A percentile compares a stretch with the other conserved stretches of the same genome.
Conservation (phyloP, 164 flowering plant genomes). For the Platanus orientalis region DNA sequence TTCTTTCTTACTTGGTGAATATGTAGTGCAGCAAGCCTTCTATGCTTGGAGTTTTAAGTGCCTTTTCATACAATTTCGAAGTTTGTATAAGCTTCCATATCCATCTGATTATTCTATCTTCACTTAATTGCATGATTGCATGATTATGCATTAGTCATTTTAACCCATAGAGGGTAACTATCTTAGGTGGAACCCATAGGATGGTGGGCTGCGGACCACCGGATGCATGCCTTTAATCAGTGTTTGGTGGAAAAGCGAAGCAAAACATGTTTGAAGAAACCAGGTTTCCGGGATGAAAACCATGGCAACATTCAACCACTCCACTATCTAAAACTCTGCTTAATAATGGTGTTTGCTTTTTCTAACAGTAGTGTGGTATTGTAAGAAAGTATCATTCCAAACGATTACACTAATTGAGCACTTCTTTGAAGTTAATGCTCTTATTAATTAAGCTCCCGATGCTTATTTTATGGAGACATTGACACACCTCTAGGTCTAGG, state of each 20-base stretch:
- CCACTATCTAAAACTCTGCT: neutral
- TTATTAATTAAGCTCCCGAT: neutral
- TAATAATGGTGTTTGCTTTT: neutral
- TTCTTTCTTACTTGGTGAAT: slow-evolving; percentile 7
- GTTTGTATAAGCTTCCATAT: too few relatives aligned
- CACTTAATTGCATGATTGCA: too few relatives aligned
- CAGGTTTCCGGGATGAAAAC: neutral
- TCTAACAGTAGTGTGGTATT: neutral
- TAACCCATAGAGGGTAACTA: too few relatives aligned
- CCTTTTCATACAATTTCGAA: too few relatives aligned
- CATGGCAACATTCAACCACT: slow-evolving; percentile 2
- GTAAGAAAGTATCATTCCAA: neutral
- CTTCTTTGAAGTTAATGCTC: neutral
- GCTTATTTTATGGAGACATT: neutral
- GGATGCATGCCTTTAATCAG: neutral
- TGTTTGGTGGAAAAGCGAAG: neutral
- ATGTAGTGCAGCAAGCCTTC: neutral
- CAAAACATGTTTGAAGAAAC: neutral
- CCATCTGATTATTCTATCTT: too few relatives aligned
- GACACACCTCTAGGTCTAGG: neutral
- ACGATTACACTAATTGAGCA: neutral
- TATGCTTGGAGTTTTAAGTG: neutral
- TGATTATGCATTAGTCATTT: too few relatives aligned
- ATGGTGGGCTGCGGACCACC: neutral
- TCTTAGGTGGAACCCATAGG: neutral